Evolutionary conservation across 306 rosid genomes (phyloP), one percentile per base, ranked within the genome.

Genomic region (Herpetospermum pedunculosum): DNA sequence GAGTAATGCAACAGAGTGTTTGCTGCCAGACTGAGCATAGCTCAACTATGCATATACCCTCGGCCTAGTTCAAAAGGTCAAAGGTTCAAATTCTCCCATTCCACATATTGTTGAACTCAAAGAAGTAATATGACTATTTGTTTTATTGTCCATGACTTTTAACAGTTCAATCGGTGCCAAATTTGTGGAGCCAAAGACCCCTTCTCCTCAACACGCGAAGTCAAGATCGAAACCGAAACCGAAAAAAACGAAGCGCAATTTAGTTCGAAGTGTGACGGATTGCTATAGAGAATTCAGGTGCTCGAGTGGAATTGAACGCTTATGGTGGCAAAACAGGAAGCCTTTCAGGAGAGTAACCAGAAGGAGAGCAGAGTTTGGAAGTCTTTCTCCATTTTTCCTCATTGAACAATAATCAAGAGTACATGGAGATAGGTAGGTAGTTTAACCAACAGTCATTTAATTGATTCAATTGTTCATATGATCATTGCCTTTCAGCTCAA

Each of bases 301-400:
- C 77, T 63, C 84, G 5, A 68, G 84, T 75, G 90, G 89, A 84
- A 85, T 80, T 25, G 97, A 84, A 64, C 75, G 80, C 44, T 78
- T 91, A 59, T 77, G 96, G 91, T 93, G 98, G 98, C 85, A 80
- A 73, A 91, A 85, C 76, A 90, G 86, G 82, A 94, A 94, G 83
- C 92, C 96, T 26, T 89, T 86, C 75, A 85, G 97, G 81, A 91
- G 98, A 85, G 96, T 80, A 73, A 80, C 83, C 8, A 91, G 74
- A 82, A 89, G 76, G 79, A 96, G 98, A 28, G 75, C 82, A 9
- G 89, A 88, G 80, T 90, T 94, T 59, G 57, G 72, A 44, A 84
- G 81, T 85, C 88, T 88, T 8, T 85, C 88, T 21, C 83, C 82
- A 54, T 79, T 94, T 79, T 80, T 76, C 75, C 83, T 80, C 82